Evolutionary conservation across 305 asterid species (phyloP), one percentile per base, ranked within the genome.

Genomic region (Fraxinus floribunda): DNA sequence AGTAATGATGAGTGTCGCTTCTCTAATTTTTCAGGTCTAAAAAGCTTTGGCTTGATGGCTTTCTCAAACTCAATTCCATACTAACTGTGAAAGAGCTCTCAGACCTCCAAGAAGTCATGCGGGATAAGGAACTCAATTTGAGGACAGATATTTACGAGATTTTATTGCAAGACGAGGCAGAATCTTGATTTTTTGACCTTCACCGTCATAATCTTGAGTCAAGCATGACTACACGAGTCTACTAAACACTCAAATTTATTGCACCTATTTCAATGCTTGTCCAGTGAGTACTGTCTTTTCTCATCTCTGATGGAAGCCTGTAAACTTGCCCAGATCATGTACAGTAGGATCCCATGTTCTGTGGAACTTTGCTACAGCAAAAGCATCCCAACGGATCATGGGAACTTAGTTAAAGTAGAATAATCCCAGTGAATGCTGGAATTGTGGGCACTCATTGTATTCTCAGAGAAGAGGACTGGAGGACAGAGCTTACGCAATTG

Each of bases 51-150:
- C 93, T 94, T 4, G 98, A 94, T 85, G 99, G 99, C 20, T 95
- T 94, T 83, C 83, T 89, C 32, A 92, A 91, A 83, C 94, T 96
- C 32, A 86, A 83, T 79, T 88, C 94, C 35, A 87, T 90, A 30
- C 84, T 96, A 79, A 89, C 87, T 7, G 97, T 93, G 79, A 95
- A 95, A 88, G 99, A 95, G 91, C 88, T 95, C 64, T 94, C 97
- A 7, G 99, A 95, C 75, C 97, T 95, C 82, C 98, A 94, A 83
- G 98, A 95, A 85, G 99, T 95, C 30, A 95, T 95, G 98, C 90
- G 98, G 52, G 99, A 95, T 57, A 96, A 96, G 89, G 99, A 93
- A 84, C 92, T 96, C 81, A 94, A 94, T 76, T 86, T 96, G 86
- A 90, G 99, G 90, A 96, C 98, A 11, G 98, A 94, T 81, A 92